Base-by-base conservation (phyloP, 1,139 yeast species). In the Protomyces lactucae-debilis region DNA sequence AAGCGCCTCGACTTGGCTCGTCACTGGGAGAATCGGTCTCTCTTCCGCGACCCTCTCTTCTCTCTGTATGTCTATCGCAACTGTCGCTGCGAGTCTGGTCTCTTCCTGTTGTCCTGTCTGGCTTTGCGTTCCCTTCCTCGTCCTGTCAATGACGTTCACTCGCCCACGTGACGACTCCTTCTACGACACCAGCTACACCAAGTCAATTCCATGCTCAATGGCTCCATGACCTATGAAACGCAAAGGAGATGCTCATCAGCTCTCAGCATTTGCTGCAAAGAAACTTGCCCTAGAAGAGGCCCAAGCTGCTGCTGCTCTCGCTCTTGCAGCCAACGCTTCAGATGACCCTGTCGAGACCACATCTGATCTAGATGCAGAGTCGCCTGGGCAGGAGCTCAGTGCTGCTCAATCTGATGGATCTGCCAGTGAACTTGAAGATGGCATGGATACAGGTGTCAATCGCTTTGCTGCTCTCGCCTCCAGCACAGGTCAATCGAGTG, bases 211-310 rank as follows among this genome's bases (percentile, higher is more conserved):
- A 6, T 39, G 6, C 9, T 1, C 16, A 39, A 39, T 39, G 43
- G 43, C n/a, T 18, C 14, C 5, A 37, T 37, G 52, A 46, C 14
- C 32, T 52, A 59, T 59, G 63, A 59, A 59, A 51, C 52, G 63
- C 5, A 59, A 52, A 21, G 39, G 63, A 32, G 57, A 40, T 23
- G 55, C 32, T 43, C 60, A 54, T 21, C 57, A 36, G 35, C 52
- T 59, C 45, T 52, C 57, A 36, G 63, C 63, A 8, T 59, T 59
- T 43, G 63, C 57, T 16, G 63, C 63, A 12, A 37, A 55, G 18
- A 59, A 51, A 35, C 43, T 43, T 10, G 48, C 48, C 9, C 48
- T 43, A 18, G 48, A 43, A 43, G 23, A 43, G 25, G 48, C 48
- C 21, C 8, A 52, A 32, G 63, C 63, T 25, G 56, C 57, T 10